Evolutionary conservation across 106 monocot species (phyloP), one percentile per base, ranked within the genome.

Genomic region (Vanilla planifolia): DNA sequence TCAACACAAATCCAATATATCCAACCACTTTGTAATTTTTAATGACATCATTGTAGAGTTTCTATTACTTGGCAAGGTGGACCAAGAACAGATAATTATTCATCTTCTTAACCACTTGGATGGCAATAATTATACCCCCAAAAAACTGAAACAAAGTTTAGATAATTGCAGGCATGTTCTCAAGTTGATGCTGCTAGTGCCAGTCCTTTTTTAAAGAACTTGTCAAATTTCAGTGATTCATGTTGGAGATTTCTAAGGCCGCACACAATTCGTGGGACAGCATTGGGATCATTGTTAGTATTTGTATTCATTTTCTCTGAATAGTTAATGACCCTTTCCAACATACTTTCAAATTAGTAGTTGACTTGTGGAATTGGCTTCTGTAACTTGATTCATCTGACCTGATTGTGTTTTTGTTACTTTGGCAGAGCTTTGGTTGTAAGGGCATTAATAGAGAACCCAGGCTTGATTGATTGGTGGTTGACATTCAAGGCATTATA

Each of bases 211-310:
- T 51, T 68, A 0, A 71, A 72, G 13, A 90, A 66, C 13, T 13
- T 96, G 30, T 72, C 67, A 33, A 66, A 84, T 11, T 77, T 81
- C 40, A 45, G 60, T 68, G 87, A 82, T 67, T 79, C 84, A 14
- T 72, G 76, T 71, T 96, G 96, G 96, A 84, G 91, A 77, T 96
- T 91, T 77, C 40, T 96, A 43, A 78, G 96, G 64, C 96, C 96
- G 61, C 96, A 96, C 63, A 91, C 91, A n/a, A 91, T 96, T 65
- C 87, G 91, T 43, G 96, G 96, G 24, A 96, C 96, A 76, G 73
- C 87, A 50, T 69, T 96, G 51, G 96, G 91, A 33, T 96, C 96
- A 63, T 33, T 71, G 96, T 96, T 63, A 79, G 75, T 59, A 9
- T n/a, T 28, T 61, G 37, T 19, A 25, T 40, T 33, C 16, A 10